These are phyloP conservation scores for Oxyria digyna DNA, from an alignment of 148 eudicot genomes.

Conservation along the genomic window DNA sequence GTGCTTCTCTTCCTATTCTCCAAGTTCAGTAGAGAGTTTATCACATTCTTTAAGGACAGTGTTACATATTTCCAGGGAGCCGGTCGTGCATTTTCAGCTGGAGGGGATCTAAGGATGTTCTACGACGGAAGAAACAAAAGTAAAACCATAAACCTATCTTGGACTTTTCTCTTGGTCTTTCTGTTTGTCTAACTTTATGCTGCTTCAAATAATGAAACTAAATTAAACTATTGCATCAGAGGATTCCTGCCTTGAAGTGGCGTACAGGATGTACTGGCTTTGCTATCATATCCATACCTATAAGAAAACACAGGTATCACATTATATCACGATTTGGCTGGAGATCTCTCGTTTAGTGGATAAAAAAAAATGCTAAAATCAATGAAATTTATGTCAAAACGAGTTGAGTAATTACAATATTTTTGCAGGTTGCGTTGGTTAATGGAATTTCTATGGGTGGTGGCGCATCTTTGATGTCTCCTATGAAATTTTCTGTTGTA, in stretches of 20 bases:
- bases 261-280: slow-evolving; percentile 95
- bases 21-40: background rate
- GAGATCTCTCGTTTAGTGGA: background rate
- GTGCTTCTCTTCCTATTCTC: background rate
- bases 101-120: slow-evolving; percentile 90
- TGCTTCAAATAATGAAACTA: background rate
- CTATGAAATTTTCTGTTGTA: slow-evolving; percentile 86
- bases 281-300: slow-evolving; percentile 87
- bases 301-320: slow-evolving; percentile 67
- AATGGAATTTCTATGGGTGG: slow-evolving; percentile 97
- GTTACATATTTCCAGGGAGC: slow-evolving; percentile 47
- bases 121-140: slow-evolving; percentile 58
- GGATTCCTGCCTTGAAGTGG: slow-evolving; percentile 88
- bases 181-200: background rate
- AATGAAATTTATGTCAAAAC: background rate
- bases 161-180: background rate
- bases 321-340: background rate
- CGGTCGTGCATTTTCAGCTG: slow-evolving; percentile 98
- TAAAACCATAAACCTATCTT: slow-evolving; percentile 20
- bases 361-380: background rate
- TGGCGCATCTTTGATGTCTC: slow-evolving; percentile 89
- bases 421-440: slow-evolving; percentile 77
- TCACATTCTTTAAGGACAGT: background rate
- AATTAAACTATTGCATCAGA: slow-evolving; percentile 32
- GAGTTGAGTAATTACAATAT: background rate